Evolutionary conservation across 768 basidiomycete species (phyloP), one percentile per base, ranked within the genome.

Genomic region (Dendrothele bispora): DNA sequence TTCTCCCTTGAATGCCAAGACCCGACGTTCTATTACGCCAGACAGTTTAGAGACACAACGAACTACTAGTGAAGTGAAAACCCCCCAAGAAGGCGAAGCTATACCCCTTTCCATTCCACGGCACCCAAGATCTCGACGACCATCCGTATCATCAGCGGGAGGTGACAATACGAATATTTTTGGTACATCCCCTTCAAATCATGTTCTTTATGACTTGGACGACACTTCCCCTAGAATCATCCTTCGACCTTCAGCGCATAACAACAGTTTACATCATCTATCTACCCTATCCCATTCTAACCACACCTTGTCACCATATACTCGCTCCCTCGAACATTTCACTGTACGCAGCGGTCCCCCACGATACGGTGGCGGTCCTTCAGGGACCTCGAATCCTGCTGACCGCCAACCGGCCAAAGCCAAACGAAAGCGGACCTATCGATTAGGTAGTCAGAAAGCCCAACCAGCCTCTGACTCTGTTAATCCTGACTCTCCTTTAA

Each of bases 251-350:
- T 69, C 77, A 0, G 62, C 78, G n/a, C 70, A 82, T 11, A 87
- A 84, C 67, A 84, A 85, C 53, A 83, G 86, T 5, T 75, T 95
- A 18, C 90, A 88, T 46, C 91, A 95, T 53, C 72, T 98, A 8
- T 86, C 91, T 15, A 90, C 88, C 3, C 80, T 99, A 38, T 85
- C 83, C 17, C 78, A 86, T 55, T 93, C 92, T 1, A 92, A 97
- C 59, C 95, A 97, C 60, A 99, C 95, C 0, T 72, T 99, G 3
- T 92, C 89, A 1, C 95, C 95, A 0, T 98, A 95, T 65, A 97
- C 95, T 5, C 83, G 92, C 45, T 84, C 87, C 12, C 75, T 93
- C 24, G 86, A 88, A 50, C 93, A 97, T 65, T 95, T 95, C 63
- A 91, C 94, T 1, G 92, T 97, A 11, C 80, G 94, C 26, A 91